Percentiles rank a stretch among this genome's conserved stretches.
phyloP scores from a whole-genome alignment of 352 stramenopile genomes.

The Blastocystis sp. region DNA sequence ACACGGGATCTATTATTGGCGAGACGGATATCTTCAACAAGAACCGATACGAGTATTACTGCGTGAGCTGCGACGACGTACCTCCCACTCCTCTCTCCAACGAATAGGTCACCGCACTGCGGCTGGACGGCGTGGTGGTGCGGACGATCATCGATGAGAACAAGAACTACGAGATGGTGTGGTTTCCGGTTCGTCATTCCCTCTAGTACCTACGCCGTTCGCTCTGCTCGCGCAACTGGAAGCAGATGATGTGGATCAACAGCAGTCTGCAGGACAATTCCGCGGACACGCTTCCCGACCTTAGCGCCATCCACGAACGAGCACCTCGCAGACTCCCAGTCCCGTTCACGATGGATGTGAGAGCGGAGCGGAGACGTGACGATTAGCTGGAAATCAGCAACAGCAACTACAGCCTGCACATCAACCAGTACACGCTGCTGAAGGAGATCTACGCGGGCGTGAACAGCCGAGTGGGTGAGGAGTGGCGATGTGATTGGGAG shows the following conservation, averaged over 20 bases:
- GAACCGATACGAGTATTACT: slow-evolving; percentile 67
- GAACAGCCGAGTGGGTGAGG: slow-evolving; percentile 29
- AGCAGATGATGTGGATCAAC: slow-evolving; percentile 63
- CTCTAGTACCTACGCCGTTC: slow-evolving; percentile 24
- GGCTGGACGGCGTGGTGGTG: not conserved
- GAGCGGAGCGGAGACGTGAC: not conserved
- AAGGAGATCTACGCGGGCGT: slow-evolving; percentile 55
- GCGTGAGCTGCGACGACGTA: slow-evolving; percentile 26
- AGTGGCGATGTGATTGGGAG: not conserved
- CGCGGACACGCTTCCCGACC: not conserved
- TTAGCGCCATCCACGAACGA: not conserved
- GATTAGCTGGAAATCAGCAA: slow-evolving; percentile 39
- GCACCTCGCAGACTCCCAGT: slow-evolving; percentile 27
- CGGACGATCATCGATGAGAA: slow-evolving; percentile 21
- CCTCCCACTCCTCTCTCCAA: not conserved
- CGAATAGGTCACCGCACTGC: slow-evolving; percentile 36
- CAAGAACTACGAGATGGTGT: slow-evolving; percentile 31
- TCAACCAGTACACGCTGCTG: slow-evolving; percentile 57
- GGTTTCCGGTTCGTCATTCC: not conserved
- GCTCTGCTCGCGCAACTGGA: slow-evolving; percentile 58
- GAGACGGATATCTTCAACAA: slow-evolving; percentile 65
- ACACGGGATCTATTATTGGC: slow-evolving; percentile 53
- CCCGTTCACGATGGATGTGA: slow-evolving; percentile 26
- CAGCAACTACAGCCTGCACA: slow-evolving; percentile 20
- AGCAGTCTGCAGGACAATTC: slow-evolving; percentile 35